Conservation (phyloP, 2,329 filamentous ascomycete species). For the Fusarium bulbicola region DNA sequence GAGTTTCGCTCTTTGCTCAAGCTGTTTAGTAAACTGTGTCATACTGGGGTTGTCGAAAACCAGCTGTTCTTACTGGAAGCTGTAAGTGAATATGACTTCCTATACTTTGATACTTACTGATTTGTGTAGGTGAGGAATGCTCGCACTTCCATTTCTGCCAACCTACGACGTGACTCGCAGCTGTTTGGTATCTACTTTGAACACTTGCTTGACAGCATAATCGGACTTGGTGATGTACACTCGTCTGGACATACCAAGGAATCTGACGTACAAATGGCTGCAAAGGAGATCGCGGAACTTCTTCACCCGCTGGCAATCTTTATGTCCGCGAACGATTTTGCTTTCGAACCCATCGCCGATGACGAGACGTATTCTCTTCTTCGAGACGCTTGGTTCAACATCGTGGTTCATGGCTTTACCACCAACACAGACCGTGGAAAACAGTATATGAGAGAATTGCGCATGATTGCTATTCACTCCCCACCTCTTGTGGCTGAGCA, state of each 20-base stretch:
- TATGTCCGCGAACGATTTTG: constrained; percentile 72
- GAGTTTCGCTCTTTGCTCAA: constrained; percentile 90
- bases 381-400: constrained; percentile 97
- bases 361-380: constrained; percentile 78
- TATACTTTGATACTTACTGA: constrained; percentile 21
- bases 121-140: constrained; percentile 73
- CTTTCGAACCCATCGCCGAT: constrained; percentile 58
- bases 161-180: constrained; percentile 73
- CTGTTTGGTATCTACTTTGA: constrained; percentile 86
- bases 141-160: constrained; percentile 78
- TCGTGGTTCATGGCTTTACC: constrained; percentile 91
- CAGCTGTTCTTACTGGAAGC: constrained; percentile 75
- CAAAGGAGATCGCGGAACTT: constrained; percentile 87
- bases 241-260: constrained; percentile 78
- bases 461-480: constrained; percentile 86
- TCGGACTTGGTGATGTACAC: constrained; percentile 88
- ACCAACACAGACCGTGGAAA: constrained; percentile 77
- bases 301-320: constrained; percentile 88
- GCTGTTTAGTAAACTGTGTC: constrained; percentile 78
- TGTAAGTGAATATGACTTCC: constrained; percentile 57
- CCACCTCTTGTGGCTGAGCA: constrained; percentile 88
- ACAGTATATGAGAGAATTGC: constrained; percentile 78
- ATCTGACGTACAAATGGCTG: constrained; percentile 82
- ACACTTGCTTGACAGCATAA: constrained; percentile 84
- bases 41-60: constrained; percentile 76